Evolutionary conservation across 202 grass and related monocot genomes (phyloP), one percentile per base, ranked within the genome.

Genomic region (Setaria italica): DNA sequence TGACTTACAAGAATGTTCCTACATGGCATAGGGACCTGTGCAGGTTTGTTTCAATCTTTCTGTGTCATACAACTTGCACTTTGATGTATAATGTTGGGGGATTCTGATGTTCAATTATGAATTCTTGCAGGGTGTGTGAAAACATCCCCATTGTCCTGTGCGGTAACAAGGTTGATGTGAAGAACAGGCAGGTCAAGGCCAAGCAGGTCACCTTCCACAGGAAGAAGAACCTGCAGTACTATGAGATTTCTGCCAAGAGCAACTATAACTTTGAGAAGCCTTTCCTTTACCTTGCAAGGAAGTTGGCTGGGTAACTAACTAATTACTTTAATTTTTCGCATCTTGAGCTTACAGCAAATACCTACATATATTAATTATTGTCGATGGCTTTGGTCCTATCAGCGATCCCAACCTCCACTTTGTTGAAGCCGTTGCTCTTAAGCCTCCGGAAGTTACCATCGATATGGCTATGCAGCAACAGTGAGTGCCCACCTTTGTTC

Each of bases 251-350:
- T 47, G 94, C 94, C 2, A 97, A 97, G 91, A 97, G 94, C 72
- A 94, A 97, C 20, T 97, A 97, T 87, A 97, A 97, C 57, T 97
- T 97, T 46, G 94, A 97, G 77, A 97, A 97, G 74, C 94, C 94
- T 63, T 97, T 94, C 85, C 91, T 97, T 34, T 94, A 94, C 50
- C 90, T 94, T 82, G 92, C 94, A 16, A 94, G 80, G 85, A 97
- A 97, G 39, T 70, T 97, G n/a, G 89, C 90, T 0, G 92, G 91
- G 94, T 94, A 87, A 83, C 45, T 57, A 33, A 47, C n/a, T 62
- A 2, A 4, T 57, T 17, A 54, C 21, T 71, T 74, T 34, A 33
- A 1, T 17, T 19, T 2, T 17, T 76, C 85, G 33, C 43, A 10
- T 25, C 12, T 48, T 13, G 4, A 16, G 0, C 4, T 57, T 1